These are phyloP conservation scores for Rhodotorula sp. DNA, from an alignment of 1,284 basidiomycete species.

Conservation along the genomic window DNA sequence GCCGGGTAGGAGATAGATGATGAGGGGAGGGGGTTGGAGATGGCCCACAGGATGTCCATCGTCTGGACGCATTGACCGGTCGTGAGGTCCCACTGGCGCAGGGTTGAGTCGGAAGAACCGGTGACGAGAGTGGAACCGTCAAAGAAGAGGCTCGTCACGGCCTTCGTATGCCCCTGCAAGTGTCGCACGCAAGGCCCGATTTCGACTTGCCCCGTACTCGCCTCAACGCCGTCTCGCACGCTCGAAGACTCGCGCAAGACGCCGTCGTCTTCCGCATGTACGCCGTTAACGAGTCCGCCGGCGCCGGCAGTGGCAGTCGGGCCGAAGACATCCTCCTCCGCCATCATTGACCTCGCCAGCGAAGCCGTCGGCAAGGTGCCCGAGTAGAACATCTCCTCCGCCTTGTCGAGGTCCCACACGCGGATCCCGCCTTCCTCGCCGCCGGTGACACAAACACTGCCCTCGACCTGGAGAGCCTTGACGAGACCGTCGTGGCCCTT, in stretches of 20 bases:
- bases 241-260: slow-evolving; percentile 57
- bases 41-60: slow-evolving; percentile 99
- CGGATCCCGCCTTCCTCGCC: slow-evolving; percentile 79
- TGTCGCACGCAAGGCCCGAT: slow-evolving; percentile 65
- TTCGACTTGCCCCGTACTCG: not conserved
- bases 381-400: slow-evolving; percentile 23
- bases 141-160: slow-evolving; percentile 89
- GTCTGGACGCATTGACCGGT: slow-evolving; percentile 97
- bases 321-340: slow-evolving; percentile 31
- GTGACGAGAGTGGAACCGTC: slow-evolving; percentile 90
- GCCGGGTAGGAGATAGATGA: slow-evolving; percentile 33
- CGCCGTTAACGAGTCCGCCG: slow-evolving; percentile 17
- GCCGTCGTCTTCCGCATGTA: slow-evolving; percentile 20
- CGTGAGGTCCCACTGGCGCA: slow-evolving; percentile 95
- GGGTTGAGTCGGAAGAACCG: slow-evolving; percentile 95
- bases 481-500: slow-evolving; percentile 63
- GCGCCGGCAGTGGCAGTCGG: not conserved
- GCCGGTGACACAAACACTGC: slow-evolving; percentile 85
- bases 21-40: slow-evolving; percentile 76
- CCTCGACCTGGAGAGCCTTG: slow-evolving; percentile 91
- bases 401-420: slow-evolving; percentile 83
- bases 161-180: slow-evolving; percentile 87
- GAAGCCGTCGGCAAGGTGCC: not conserved
- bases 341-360: not conserved
- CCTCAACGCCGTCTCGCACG: slow-evolving; percentile 49